Evolutionary conservation across 176 grass and related monocot species (phyloP).

Genomic region (Bonia amplexicaulis): DNA sequence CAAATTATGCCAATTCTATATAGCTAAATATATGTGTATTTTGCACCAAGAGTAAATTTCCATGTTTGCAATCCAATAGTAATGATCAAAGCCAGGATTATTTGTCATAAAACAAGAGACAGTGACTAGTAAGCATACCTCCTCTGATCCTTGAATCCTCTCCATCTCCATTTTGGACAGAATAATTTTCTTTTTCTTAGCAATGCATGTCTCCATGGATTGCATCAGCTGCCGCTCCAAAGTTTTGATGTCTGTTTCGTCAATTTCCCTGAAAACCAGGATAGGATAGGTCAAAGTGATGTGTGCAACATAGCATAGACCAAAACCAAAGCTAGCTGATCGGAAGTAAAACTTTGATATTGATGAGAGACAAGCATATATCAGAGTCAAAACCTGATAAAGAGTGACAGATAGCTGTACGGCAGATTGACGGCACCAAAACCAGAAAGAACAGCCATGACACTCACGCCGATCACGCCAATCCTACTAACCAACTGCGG

Average conservation of each 20-base stretch:
- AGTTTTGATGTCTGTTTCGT: slow-evolving; percentile 81
- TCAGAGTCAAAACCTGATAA: slow-evolving; percentile 70
- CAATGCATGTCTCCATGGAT: slow-evolving; percentile 76
- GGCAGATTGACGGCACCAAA: slow-evolving; percentile 96
- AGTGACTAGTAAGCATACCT: slow-evolving; percentile 44
- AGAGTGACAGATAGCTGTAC: slow-evolving; percentile 88
- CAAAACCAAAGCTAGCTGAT: neutral
- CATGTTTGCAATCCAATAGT: neutral
- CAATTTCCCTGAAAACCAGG: slow-evolving; percentile 66
- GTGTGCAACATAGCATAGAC: neutral
- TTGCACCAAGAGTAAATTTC: neutral
- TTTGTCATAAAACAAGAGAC: neutral
- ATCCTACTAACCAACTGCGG: slow-evolving; percentile 89
- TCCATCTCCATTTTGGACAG: slow-evolving; percentile 97
- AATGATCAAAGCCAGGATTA: neutral
- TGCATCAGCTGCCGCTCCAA: slow-evolving; percentile 90
- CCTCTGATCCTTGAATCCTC: slow-evolving; percentile 89
- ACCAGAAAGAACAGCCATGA: slow-evolving; percentile 91
- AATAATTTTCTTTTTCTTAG: slow-evolving; percentile 99
- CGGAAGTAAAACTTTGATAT: neutral
- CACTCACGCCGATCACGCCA: slow-evolving; percentile 78
- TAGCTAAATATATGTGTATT: neutral
- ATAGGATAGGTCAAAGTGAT: slow-evolving; percentile 19
- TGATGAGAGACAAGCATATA: neutral
- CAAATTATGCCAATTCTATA: neutral